Evolutionary conservation across 139 green algal species (phyloP).

Genomic region (Pleodorina starrii): DNA sequence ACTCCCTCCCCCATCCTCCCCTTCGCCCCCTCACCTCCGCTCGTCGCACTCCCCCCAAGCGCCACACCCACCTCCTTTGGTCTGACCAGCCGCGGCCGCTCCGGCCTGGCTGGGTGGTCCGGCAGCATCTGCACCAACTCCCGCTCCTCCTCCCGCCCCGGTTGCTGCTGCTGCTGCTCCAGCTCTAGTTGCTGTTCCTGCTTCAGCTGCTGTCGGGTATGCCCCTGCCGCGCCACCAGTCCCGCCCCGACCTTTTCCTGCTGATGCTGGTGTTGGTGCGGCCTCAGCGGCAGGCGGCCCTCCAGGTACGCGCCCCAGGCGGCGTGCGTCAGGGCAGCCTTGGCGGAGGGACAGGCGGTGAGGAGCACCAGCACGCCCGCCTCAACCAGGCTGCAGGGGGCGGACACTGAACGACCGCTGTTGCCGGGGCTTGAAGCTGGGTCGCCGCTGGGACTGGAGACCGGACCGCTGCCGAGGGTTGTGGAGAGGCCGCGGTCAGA

Average conservation of each 20-base stretch:
- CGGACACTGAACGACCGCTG: too few species aligned
- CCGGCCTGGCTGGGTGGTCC: conserved; percentile 63
- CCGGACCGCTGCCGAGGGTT: background rate
- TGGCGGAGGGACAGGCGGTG: conserved; percentile 69
- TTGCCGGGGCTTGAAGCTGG: background rate
- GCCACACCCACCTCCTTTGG: conserved; percentile 60
- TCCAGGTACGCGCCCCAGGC: conserved; percentile 69
- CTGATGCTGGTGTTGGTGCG: background rate
- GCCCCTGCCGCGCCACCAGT: background rate
- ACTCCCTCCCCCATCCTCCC: too few species aligned
- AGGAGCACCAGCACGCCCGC: conserved; percentile 51
- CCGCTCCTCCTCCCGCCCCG: background rate
- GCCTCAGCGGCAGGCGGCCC: conserved; percentile 58
- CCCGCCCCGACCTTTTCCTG: too few species aligned
- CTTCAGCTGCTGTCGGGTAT: background rate
- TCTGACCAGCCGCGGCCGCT: conserved; percentile 68
- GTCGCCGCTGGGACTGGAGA: background rate
- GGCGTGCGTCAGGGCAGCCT: conserved; percentile 73
- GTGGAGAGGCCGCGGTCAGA: background rate
- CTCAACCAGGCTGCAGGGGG: conserved; percentile 51
- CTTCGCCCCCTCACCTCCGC: too few species aligned
- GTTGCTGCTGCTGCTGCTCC: conserved; percentile 16
- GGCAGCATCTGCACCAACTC: conserved; percentile 35
- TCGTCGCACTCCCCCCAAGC: too few species aligned
- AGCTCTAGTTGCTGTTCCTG: conserved; percentile 22